phyloP scores from a whole-genome alignment of 1,284 basidiomycete genomes.

The Hymenochaete sp. region DNA sequence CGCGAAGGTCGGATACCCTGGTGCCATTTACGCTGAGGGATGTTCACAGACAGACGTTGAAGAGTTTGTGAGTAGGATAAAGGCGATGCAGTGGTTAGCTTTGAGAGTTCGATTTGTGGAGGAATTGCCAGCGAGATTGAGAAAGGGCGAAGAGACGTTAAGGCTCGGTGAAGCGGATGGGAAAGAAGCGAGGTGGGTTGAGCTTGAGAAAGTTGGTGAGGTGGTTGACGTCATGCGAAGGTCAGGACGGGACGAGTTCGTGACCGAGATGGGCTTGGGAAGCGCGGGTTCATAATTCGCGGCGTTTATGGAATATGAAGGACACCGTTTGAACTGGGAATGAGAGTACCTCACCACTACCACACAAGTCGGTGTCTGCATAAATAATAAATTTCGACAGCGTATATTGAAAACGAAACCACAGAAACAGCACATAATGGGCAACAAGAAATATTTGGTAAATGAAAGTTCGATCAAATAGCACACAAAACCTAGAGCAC shows the following conservation, averaged over 20 bases:
- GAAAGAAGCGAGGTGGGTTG: slow-evolving; percentile 32
- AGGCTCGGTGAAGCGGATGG: background rate
- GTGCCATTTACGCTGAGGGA: slow-evolving; percentile 64
- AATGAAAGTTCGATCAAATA: too few relatives aligned
- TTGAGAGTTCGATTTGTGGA: slow-evolving; percentile 56
- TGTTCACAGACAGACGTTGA: slow-evolving; percentile 40
- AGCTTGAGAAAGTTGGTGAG: slow-evolving; percentile 63
- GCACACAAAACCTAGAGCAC: too few relatives aligned
- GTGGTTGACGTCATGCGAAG: slow-evolving; percentile 58
- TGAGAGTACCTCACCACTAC: too few relatives aligned
- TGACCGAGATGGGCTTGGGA: slow-evolving; percentile 62
- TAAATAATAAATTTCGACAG: too few relatives aligned
- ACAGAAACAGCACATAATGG: background rate
- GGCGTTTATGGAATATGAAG: too few relatives aligned
- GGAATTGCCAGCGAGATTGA: slow-evolving; percentile 22
- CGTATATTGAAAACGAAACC: too few relatives aligned
- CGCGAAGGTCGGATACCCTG: slow-evolving; percentile 67
- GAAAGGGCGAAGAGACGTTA: background rate
- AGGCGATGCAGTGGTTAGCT: slow-evolving; percentile 73
- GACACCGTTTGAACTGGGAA: too few relatives aligned
- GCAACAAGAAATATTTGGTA: too few relatives aligned
- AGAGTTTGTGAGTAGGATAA: slow-evolving; percentile 59
- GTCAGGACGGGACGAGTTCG: slow-evolving; percentile 44
- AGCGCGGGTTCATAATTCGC: slow-evolving; percentile 24
- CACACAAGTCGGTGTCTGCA: too few relatives aligned